phyloP scores from a whole-genome alignment of 495 filamentous ascomycete genomes.

The Tuber magnatum region DNA sequence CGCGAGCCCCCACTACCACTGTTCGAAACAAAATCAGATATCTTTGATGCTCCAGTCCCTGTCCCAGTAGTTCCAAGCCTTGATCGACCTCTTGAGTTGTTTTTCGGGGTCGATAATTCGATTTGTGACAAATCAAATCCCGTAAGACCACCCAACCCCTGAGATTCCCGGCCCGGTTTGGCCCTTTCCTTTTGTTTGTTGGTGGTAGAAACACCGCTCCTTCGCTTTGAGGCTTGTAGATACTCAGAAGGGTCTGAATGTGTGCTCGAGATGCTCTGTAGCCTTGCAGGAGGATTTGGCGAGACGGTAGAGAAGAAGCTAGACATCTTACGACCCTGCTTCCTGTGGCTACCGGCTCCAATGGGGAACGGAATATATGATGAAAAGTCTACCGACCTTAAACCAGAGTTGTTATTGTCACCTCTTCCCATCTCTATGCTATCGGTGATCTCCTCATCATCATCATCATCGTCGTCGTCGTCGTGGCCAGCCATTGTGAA shows the following conservation, averaged over 20 bases:
- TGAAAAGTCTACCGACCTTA: slow-evolving; percentile 31
- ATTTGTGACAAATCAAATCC: slow-evolving; percentile 32
- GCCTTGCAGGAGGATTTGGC: slow-evolving; percentile 10
- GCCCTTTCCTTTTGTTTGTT: slow-evolving; percentile 29
- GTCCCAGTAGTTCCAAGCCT: slow-evolving; percentile 10
- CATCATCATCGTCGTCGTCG: slow-evolving; percentile 25
- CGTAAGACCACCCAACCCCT: slow-evolving; percentile 25
- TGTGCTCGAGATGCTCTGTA: slow-evolving; percentile 18
- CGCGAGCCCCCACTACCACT: slow-evolving; percentile 35
- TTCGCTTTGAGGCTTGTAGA: slow-evolving; percentile 16
- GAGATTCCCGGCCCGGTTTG: slow-evolving; percentile 4
- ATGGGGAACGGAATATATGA: slow-evolving; percentile 30
- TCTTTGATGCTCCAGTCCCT: slow-evolving; percentile 28
- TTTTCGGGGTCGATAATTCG: slow-evolving; percentile 28
- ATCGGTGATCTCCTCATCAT: slow-evolving; percentile 13
- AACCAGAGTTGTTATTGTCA: slow-evolving; percentile 19
- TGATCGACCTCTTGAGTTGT: slow-evolving; percentile 16
- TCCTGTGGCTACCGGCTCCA: slow-evolving; percentile 17
- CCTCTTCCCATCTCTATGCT: slow-evolving; percentile 38
- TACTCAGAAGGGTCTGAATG: slow-evolving; percentile 30
- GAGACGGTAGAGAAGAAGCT: slow-evolving; percentile 13
- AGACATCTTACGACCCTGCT: slow-evolving; percentile 17
- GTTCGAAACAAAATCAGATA: slow-evolving; percentile 37
- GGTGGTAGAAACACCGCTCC: slow-evolving; percentile 2
- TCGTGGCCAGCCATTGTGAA: slow-evolving; percentile 38